phyloP scores from a whole-genome alignment of 139 green algal genomes.

The Parachlorella kessleri region DNA sequence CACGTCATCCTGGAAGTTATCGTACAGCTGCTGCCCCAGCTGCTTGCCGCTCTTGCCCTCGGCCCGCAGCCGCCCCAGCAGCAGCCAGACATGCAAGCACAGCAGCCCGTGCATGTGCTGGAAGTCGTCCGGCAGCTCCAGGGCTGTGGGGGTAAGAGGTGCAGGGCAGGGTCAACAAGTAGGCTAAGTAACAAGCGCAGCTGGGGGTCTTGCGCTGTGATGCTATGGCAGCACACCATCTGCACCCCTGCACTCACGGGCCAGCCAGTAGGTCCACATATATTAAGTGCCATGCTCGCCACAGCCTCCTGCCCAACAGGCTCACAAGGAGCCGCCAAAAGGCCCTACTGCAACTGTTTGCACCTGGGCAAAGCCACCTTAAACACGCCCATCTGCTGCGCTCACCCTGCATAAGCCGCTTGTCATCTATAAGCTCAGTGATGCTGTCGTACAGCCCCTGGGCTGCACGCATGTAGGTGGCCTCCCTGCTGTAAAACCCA shows the following conservation, averaged over 20 bases:
- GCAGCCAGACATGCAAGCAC: constrained; percentile 70
- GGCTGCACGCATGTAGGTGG: constrained; percentile 28
- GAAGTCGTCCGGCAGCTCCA: constrained; percentile 50
- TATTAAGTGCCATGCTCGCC: background rate
- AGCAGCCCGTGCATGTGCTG: constrained; percentile 50
- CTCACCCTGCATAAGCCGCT: background rate
- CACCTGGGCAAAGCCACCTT: background rate
- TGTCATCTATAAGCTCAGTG: constrained; percentile 1
- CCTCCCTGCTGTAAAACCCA: constrained; percentile 56
- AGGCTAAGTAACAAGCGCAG: too few species aligned
- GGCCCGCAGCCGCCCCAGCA: constrained; percentile 52
- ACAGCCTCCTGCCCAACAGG: background rate
- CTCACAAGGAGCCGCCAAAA: background rate
- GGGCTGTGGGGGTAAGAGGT: too few species aligned
- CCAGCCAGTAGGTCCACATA: background rate
- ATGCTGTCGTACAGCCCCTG: background rate
- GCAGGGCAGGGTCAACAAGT: too few species aligned
- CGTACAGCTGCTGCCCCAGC: constrained; percentile 61
- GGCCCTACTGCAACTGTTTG: background rate
- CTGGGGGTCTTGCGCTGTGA: too few species aligned
- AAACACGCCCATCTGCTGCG: background rate
- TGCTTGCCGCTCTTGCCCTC: constrained; percentile 54
- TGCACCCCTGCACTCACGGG: too few species aligned
- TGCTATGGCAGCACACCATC: too few species aligned
- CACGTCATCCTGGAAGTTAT: constrained; percentile 64